These are phyloP conservation scores for Pseudogymnoascus sp. DNA, from an alignment of 2,329 filamentous ascomycete species.

Conservation along the genomic window DNA sequence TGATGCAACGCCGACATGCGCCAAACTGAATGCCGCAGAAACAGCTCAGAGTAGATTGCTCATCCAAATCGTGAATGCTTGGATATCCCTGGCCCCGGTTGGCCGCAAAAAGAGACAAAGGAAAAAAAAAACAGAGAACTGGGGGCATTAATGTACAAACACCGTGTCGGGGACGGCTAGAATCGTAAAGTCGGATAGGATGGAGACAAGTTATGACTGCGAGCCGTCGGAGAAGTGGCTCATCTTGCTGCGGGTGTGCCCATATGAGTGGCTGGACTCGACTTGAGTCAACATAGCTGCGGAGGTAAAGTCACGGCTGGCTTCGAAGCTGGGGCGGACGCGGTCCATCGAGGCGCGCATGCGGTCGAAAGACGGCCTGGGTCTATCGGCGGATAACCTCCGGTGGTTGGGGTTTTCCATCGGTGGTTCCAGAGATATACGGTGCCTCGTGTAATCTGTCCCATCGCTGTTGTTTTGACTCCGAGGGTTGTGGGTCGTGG, in stretches of 20 bases:
- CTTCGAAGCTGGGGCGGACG: conserved; percentile 74
- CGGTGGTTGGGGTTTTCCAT: conserved; percentile 22
- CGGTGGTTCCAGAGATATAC: conserved; percentile 49
- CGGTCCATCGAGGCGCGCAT: conserved; percentile 82
- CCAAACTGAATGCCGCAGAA: conserved; percentile 19
- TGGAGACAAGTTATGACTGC: neutral
- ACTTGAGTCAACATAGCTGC: conserved; percentile 77
- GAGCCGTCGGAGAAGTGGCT: conserved; percentile 2
- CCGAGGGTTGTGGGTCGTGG: conserved; percentile 66
- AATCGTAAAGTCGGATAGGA: neutral
- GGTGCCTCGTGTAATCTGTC: conserved; percentile 73
- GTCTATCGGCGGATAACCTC: conserved; percentile 42
- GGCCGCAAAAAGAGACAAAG: conserved; percentile 29
- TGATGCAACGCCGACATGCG: conserved; percentile 25
- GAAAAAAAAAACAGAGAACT: conserved; percentile 19
- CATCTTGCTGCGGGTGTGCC: conserved; percentile 21
- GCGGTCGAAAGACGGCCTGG: conserved; percentile 79
- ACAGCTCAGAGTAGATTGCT: conserved; percentile 35
- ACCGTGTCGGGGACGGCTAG: conserved; percentile 8
- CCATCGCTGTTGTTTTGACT: conserved; percentile 91
- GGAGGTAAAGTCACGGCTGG: conserved; percentile 82
- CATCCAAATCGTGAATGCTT: conserved; percentile 41
- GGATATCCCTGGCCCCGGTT: conserved; percentile 31
- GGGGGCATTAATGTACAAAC: conserved; percentile 24
- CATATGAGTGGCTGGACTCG: conserved; percentile 55